A percentile compares a stretch with the other conserved stretches of the same genome.
These are phyloP conservation scores for Leccinum aurantiacum DNA, from an alignment of 768 basidiomycete species.

Conservation along the genomic window DNA sequence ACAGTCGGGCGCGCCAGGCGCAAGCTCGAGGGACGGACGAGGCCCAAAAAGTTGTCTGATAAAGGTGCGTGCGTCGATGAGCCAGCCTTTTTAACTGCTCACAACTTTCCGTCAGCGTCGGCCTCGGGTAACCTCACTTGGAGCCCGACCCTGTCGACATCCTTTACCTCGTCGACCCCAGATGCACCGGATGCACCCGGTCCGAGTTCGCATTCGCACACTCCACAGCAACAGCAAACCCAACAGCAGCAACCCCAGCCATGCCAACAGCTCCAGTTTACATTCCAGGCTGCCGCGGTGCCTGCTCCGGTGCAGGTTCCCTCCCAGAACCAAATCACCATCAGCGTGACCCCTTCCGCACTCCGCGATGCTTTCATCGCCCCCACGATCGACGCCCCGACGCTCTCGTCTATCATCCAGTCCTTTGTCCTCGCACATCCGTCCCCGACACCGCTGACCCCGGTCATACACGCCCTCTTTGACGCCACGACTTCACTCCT, in stretches of 20 bases:
- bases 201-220: slow-evolving; percentile 30
- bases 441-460: slow-evolving; percentile 48
- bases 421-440: slow-evolving; percentile 48
- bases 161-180: slow-evolving; percentile 33
- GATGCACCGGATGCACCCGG: slow-evolving; percentile 24
- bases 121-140: slow-evolving; percentile 34
- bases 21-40: slow-evolving; percentile 54
- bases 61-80: slow-evolving; percentile 38
- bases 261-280: slow-evolving; percentile 44
- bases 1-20: slow-evolving; percentile 60
- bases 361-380: slow-evolving; percentile 34
- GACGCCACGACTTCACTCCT: slow-evolving; percentile 43
- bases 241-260: slow-evolving; percentile 31
- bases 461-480: slow-evolving; percentile 54
- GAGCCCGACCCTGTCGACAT: slow-evolving; percentile 38
- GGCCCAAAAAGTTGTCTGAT: slow-evolving; percentile 51
- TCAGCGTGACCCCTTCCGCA: slow-evolving; percentile 30
- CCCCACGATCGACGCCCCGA: slow-evolving; percentile 45
- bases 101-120: slow-evolving; percentile 8
- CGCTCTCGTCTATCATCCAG: slow-evolving; percentile 55
- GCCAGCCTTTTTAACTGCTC: not conserved
- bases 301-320: slow-evolving; percentile 38
- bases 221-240: slow-evolving; percentile 5
- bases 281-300: slow-evolving; percentile 41
- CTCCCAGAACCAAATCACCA: slow-evolving; percentile 20